Percentiles rank a stretch among this genome's conserved stretches.
Conservation (phyloP, 2,329 filamentous ascomycete species). For the Nemania serpens region DNA sequence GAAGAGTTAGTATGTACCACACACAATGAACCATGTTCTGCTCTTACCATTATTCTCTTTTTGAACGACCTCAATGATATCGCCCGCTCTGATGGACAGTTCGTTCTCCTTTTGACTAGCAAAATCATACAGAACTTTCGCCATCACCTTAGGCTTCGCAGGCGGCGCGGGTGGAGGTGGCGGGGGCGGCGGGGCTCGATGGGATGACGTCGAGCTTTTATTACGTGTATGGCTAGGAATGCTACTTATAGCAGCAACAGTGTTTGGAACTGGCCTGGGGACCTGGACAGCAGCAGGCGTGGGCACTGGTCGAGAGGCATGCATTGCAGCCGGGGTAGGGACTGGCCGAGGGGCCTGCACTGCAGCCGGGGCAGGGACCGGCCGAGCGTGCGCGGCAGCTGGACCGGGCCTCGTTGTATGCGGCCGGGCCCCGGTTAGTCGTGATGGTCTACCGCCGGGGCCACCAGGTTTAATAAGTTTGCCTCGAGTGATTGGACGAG, state of each 20-base stretch:
- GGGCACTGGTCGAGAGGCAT: constrained; percentile 41
- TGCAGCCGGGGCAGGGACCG: constrained; percentile 34
- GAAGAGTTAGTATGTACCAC: constrained; percentile 41
- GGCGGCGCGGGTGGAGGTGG: constrained; percentile 70
- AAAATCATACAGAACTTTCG: constrained; percentile 93
- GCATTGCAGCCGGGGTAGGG: constrained; percentile 34
- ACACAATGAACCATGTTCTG: not conserved
- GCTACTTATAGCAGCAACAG: constrained; percentile 31
- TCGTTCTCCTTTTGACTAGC: constrained; percentile 83
- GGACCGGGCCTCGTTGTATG: constrained; percentile 40
- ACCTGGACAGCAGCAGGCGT: constrained; percentile 37
- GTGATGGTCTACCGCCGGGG: constrained; percentile 79
- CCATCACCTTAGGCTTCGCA: constrained; percentile 72
- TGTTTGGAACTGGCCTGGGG: constrained; percentile 39
- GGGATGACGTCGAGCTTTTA: constrained; percentile 56
- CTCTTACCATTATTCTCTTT: constrained; percentile 90
- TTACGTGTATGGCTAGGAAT: constrained; percentile 60
- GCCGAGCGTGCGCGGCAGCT: constrained; percentile 32
- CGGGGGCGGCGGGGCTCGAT: constrained; percentile 64
- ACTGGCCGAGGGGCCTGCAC: constrained; percentile 32
- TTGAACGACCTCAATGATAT: constrained; percentile 86
- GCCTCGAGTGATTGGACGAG: constrained; percentile 88
- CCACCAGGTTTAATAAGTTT: constrained; percentile 91
- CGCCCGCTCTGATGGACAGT: constrained; percentile 76
- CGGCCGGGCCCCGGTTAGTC: constrained; percentile 59